phyloP scores from a whole-genome alignment of 192 early-diverging fungal genomes.

The Gonapodya prolifera region DNA sequence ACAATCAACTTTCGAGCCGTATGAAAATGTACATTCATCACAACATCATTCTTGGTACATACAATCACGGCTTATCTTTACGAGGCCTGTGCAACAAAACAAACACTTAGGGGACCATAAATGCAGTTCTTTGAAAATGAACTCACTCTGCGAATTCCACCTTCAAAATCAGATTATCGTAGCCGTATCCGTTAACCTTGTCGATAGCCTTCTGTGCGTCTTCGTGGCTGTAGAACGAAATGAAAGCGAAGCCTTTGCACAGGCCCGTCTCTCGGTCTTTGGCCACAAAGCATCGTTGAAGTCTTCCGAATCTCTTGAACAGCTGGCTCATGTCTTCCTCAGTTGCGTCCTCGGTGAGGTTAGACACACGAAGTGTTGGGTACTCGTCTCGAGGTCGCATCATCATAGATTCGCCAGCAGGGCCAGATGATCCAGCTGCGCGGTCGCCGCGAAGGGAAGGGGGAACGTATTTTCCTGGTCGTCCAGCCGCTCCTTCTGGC shows the following conservation, averaged over 20 bases:
- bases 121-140: too few species aligned
- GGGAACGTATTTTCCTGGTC: conserved; percentile 67
- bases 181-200: conserved; percentile 87
- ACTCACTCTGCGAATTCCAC: conserved; percentile 68
- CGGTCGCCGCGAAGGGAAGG: conserved; percentile 72
- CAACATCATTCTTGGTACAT: too few species aligned
- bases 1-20: not conserved
- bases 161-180: conserved; percentile 87
- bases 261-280: conserved; percentile 67
- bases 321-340: conserved; percentile 84
- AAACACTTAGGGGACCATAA: too few species aligned
- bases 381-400: conserved; percentile 27
- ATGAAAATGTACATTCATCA: too few species aligned
- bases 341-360: conserved; percentile 85
- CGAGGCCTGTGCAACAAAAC: too few species aligned
- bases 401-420: conserved; percentile 12
- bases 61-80: too few species aligned
- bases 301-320: conserved; percentile 71
- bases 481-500: conserved; percentile 18
- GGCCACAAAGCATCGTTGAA: conserved; percentile 73
- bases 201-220: conserved; percentile 72
- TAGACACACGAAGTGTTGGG: conserved; percentile 73
- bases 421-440: conserved; percentile 14
- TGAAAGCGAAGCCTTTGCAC: conserved; percentile 95
- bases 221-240: conserved; percentile 68